Conservation (phyloP, 2,329 filamentous ascomycete genomes). For the Geosmithia putterillii region DNA sequence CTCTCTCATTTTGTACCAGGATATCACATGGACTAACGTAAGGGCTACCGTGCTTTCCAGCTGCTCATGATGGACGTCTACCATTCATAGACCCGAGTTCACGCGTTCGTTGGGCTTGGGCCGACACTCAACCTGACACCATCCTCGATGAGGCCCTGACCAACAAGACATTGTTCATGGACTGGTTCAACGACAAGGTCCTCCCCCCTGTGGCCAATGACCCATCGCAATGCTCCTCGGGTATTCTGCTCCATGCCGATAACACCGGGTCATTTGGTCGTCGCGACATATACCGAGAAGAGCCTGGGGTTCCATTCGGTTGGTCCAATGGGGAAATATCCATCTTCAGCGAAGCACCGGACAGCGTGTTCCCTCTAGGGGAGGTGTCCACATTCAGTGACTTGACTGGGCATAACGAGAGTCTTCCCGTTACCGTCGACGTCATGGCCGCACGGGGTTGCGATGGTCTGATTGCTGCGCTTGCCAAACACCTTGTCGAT, state of each 20-base stretch:
- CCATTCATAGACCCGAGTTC: slow-evolving; percentile 24
- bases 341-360: slow-evolving; percentile 22
- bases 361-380: slow-evolving; percentile 28
- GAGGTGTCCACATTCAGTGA: slow-evolving; percentile 17
- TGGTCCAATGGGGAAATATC: slow-evolving; percentile 24
- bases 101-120: slow-evolving; percentile 20
- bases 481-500: slow-evolving; percentile 37
- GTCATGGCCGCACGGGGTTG: slow-evolving; percentile 47
- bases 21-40: too few relatives aligned
- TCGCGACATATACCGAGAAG: slow-evolving; percentile 20
- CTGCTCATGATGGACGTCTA: slow-evolving; percentile 17
- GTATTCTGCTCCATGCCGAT: slow-evolving; percentile 32
- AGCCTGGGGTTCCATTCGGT: slow-evolving; percentile 31
- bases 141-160: slow-evolving; percentile 23
- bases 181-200: slow-evolving; percentile 32
- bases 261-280: slow-evolving; percentile 3
- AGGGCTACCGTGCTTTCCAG: too few relatives aligned
- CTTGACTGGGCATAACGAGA: slow-evolving; percentile 32
- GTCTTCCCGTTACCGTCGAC: slow-evolving; percentile 43
- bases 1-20: too few relatives aligned
- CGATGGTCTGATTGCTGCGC: slow-evolving; percentile 42
- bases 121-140: slow-evolving; percentile 14
- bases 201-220: slow-evolving; percentile 21
- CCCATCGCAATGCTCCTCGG: slow-evolving; percentile 25
- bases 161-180: slow-evolving; percentile 36